Evolutionary conservation across 495 filamentous ascomycete species (phyloP).

Genomic region (Neurospora sp.): DNA sequence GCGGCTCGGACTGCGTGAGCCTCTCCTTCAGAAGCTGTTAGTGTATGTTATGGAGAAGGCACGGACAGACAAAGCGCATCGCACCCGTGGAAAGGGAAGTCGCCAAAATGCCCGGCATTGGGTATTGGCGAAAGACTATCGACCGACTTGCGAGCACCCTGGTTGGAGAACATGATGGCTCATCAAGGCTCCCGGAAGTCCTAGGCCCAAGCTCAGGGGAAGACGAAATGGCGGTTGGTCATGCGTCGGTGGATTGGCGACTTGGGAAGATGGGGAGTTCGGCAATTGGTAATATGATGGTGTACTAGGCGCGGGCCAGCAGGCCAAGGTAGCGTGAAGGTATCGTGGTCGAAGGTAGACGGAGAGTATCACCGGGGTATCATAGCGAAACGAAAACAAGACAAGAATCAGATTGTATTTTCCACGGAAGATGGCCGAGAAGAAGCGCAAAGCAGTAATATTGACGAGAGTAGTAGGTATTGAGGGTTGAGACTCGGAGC

Average conservation of each 20-base stretch:
- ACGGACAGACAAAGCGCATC: slow-evolving; percentile 7
- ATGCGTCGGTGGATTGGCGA: neutral
- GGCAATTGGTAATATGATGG: neutral
- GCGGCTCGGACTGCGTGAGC: slow-evolving; percentile 15
- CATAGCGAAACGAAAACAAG: slow-evolving; percentile 14
- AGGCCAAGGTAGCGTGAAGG: neutral
- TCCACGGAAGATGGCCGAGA: neutral
- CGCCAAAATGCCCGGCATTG: slow-evolving; percentile 38
- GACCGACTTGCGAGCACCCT: slow-evolving; percentile 56
- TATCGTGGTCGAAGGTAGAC: neutral
- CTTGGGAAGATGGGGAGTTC: neutral
- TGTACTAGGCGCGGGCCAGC: neutral
- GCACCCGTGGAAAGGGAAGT: slow-evolving; percentile 49
- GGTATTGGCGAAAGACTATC: slow-evolving; percentile 53
- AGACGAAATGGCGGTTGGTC: neutral
- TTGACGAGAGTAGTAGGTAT: neutral
- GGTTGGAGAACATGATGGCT: slow-evolving; percentile 51
- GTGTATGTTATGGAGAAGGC: slow-evolving; percentile 9
- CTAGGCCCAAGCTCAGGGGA: neutral
- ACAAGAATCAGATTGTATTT: slow-evolving; percentile 1
- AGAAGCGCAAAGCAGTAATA: neutral
- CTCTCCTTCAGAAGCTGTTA: slow-evolving; percentile 19
- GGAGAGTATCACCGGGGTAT: slow-evolving; percentile 21
- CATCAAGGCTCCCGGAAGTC: slow-evolving; percentile 13
- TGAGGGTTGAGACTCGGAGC: neutral